Evolutionary conservation across 2,329 filamentous ascomycete genomes (phyloP).

Genomic region (Pseudofabraea citricarpa): DNA sequence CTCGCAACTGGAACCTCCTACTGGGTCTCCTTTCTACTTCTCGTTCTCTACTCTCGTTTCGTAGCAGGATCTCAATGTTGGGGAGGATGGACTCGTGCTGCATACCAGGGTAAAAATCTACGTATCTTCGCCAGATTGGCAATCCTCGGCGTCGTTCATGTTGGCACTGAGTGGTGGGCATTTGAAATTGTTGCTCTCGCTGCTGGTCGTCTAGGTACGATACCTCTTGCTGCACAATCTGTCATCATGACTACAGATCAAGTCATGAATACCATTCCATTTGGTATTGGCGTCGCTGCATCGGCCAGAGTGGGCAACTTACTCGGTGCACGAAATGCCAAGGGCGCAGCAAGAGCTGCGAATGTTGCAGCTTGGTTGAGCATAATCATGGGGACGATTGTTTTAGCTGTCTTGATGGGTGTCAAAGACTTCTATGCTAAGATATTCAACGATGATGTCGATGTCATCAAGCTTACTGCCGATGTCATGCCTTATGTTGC

Average conservation of each 20-base stretch:
- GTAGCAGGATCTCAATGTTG: conserved; percentile 71
- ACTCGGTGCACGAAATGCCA: conserved; percentile 62
- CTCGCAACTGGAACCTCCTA: conserved; percentile 81
- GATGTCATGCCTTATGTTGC: conserved; percentile 82
- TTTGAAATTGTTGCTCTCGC: conserved; percentile 87
- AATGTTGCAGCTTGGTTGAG: conserved; percentile 73
- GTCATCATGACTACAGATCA: conserved; percentile 90
- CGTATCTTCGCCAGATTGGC: conserved; percentile 70
- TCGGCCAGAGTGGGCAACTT: conserved; percentile 76
- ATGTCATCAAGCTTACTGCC: conserved; percentile 68
- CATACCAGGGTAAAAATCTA: conserved; percentile 63
- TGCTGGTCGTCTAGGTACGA: conserved; percentile 73
- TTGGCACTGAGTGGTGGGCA: conserved; percentile 92
- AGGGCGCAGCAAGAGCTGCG: conserved; percentile 65
- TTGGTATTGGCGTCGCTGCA: conserved; percentile 78
- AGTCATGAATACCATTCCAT: conserved; percentile 74
- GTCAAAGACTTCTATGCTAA: conserved; percentile 69
- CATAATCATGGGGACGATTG: conserved; percentile 60
- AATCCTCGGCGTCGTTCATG: conserved; percentile 71
- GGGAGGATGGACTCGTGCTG: conserved; percentile 66
- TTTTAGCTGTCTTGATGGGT: conserved; percentile 65
- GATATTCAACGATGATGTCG: conserved; percentile 74
- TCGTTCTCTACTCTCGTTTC: conserved; percentile 69
- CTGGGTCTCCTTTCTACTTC: conserved; percentile 75
- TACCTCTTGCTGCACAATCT: conserved; percentile 75